Conservation (phyloP, 2,329 filamentous ascomycete genomes). For the Talaromyces sp. region DNA sequence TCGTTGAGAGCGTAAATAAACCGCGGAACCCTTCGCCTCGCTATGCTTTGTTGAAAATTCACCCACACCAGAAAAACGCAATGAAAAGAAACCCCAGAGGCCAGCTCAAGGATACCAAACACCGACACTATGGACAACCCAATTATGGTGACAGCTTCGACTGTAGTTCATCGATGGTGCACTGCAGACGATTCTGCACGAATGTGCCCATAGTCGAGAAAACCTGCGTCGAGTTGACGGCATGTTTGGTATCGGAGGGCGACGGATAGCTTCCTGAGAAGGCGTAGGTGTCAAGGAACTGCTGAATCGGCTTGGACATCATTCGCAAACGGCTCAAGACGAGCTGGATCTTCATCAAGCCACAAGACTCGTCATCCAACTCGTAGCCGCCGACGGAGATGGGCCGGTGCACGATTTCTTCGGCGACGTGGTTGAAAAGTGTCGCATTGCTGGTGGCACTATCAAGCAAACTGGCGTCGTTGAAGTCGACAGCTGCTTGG, state of each 20-base stretch:
- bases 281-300: slow-evolving; percentile 7
- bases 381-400: slow-evolving; percentile 12
- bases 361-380: slow-evolving; percentile 11
- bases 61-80: not conserved
- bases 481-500: slow-evolving; percentile 6
- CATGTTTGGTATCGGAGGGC: slow-evolving; percentile 4
- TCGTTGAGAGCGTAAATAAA: slow-evolving; percentile 1
- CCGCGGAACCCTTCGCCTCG: not conserved
- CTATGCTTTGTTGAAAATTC: slow-evolving; percentile 3
- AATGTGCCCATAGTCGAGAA: slow-evolving; percentile 11
- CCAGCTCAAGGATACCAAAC: not conserved
- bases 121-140: not conserved
- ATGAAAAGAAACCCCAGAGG: not conserved
- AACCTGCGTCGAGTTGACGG: slow-evolving; percentile 6
- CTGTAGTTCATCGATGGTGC: slow-evolving; percentile 10
- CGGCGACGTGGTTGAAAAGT: slow-evolving; percentile 4
- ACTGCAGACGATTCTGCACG: slow-evolving; percentile 7
- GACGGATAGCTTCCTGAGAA: not conserved
- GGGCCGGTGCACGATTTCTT: slow-evolving; percentile 12
- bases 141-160: slow-evolving; percentile 5
- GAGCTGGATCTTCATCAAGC: slow-evolving; percentile 12
- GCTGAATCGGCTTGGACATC: slow-evolving; percentile 12
- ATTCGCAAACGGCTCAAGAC: slow-evolving; percentile 11
- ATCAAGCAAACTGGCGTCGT: not conserved
- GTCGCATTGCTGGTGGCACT: not conserved